Base-by-base conservation (phyloP, 2,329 filamentous ascomycete genomes). In the Clonostachys solani region DNA sequence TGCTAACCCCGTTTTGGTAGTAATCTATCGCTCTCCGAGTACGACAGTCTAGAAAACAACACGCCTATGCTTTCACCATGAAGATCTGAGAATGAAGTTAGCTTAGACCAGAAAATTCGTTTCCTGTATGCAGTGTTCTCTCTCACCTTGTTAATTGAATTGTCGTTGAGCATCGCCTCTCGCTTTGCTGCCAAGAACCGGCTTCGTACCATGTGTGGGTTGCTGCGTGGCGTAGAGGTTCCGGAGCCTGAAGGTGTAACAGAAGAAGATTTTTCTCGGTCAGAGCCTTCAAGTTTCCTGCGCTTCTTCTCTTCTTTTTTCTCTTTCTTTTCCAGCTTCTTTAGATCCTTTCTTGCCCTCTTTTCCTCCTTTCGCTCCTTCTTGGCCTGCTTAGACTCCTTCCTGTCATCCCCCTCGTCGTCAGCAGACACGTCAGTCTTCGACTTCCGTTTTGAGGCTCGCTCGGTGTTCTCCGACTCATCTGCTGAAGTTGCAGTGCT, bases 101-200 rank as follows among this genome's bases (percentile, higher is more conserved):
- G 23, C 23, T 29, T 29, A 29, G 23, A 29, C 23, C 23, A 29
- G 9, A 29, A 29, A 8, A 29, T 29, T 29, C 23, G 23, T 29
- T 8, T 9, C 23, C 23, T 10, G 23, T 29, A 29, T 29, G 5
- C 34, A 38, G 23, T 13, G n/a, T 40, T 47, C 40, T 37, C 33
- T 53, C 72, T 65, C 70, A 92, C 88, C 83, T 96, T 91, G 64
- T 92, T 92, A 60, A 97, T 68, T 13, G 91, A 89, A 60, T 86
- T 83, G 43, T 84, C 78, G 64, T 96, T 88, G 71, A 90, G 79
- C 49, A 91, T 80, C 3, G 92, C 91, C 71, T 86, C 81, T 58
- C 83, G 84, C 74, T 97, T 97, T 57, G 94, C 89, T 48, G 86
- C 86, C 59, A 97, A 96, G 65, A 92, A 89, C 50, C 89, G 79